Percentiles rank a stretch among this genome's conserved stretches.
phyloP scores from a whole-genome alignment of 164 flowering plant genomes.

The Euptelea pleiosperma region DNA sequence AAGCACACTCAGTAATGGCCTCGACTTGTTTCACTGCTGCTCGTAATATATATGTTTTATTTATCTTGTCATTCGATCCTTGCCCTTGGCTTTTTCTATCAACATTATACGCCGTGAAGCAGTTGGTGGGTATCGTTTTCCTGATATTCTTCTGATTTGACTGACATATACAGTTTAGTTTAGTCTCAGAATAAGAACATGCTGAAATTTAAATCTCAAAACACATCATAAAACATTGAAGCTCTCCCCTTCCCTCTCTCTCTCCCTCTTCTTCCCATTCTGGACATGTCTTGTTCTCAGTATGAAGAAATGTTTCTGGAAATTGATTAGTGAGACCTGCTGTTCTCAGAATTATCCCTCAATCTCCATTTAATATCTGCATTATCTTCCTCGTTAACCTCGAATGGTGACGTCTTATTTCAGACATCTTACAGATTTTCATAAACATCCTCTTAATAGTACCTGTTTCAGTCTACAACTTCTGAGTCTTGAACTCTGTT shows the following conservation, averaged over 20 bases:
- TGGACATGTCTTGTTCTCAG: not conserved
- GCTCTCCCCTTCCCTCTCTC: too few relatives aligned
- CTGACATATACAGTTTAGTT: not conserved
- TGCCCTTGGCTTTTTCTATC: conserved; percentile 4
- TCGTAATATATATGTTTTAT: conserved; percentile 8
- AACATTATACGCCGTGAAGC: too few relatives aligned
- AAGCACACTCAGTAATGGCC: conserved; percentile 2
- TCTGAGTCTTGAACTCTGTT: not conserved
- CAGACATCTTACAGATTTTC: not conserved
- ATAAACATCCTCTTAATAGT: too few relatives aligned
- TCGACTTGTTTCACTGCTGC: not conserved
- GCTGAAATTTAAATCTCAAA: not conserved
- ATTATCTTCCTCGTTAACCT: not conserved
- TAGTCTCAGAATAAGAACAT: not conserved
- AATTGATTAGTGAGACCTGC: not conserved
- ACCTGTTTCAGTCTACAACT: too few relatives aligned
- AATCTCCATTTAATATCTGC: not conserved
- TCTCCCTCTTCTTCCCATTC: too few relatives aligned
- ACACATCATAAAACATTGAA: not conserved
- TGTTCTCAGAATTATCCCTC: not conserved
- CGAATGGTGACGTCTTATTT: not conserved
- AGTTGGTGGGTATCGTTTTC: conserved; percentile 1
- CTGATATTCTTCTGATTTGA: not conserved
- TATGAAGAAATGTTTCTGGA: not conserved
- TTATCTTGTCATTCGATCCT: conserved; percentile 10